phyloP scores from a whole-genome alignment of 345 rosid species.

The Zanthoxylum bungeanum region DNA sequence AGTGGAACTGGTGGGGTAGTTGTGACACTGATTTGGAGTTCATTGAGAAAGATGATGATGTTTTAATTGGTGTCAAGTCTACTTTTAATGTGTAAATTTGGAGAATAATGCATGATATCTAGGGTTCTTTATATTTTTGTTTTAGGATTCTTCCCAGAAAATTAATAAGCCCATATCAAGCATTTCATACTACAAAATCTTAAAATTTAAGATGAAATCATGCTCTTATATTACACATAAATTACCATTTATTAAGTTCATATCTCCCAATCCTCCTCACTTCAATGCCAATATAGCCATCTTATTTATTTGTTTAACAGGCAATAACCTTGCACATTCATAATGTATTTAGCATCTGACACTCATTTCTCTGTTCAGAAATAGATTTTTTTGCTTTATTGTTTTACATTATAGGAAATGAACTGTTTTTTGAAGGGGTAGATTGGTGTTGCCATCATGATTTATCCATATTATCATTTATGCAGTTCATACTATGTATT shows the following conservation, averaged over 20 bases:
- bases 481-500: no score
- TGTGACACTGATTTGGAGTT: slow-evolving; percentile 27
- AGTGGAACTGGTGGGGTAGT: background rate
- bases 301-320: background rate
- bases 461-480: no score
- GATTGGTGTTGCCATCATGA: slow-evolving; percentile 20
- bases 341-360: background rate
- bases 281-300: background rate
- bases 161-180: background rate
- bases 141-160: background rate
- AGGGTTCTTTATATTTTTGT: background rate
- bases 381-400: background rate
- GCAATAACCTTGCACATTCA: background rate
- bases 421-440: background rate
- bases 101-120: background rate
- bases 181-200: slow-evolving; percentile 16
- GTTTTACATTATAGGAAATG: background rate
- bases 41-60: slow-evolving; percentile 24
- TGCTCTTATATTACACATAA: background rate
- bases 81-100: background rate
- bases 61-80: slow-evolving; percentile 19
- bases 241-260: slow-evolving; percentile 6
- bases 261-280: slow-evolving; percentile 10
- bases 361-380: background rate
- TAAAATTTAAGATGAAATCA: background rate